phyloP scores from a whole-genome alignment of 192 early-diverging fungal species.

The Backusella tuberculispora region DNA sequence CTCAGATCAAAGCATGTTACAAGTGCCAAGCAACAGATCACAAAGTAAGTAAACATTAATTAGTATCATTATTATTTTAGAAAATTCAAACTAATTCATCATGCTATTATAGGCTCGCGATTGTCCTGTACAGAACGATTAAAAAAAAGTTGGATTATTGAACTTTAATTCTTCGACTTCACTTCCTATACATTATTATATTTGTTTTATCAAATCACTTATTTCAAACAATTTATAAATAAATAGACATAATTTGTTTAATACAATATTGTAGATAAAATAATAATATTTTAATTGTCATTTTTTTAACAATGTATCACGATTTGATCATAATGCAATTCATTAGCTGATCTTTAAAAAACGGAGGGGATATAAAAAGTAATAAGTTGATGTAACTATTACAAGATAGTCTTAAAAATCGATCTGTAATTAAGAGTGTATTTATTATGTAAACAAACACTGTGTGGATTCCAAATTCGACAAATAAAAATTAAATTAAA shows the following conservation, averaged over 20 bases:
- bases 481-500: no score
- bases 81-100: neutral
- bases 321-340: no score
- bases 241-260: neutral
- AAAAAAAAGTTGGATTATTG: neutral
- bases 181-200: neutral
- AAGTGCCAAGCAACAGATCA: constrained; percentile 54
- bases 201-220: neutral
- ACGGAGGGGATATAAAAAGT: no score
- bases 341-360: no score
- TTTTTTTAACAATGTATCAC: no score
- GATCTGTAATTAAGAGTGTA: no score
- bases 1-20: constrained; percentile 47
- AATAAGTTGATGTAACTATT: no score
- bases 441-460: no score
- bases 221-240: neutral
- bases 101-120: neutral
- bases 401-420: no score
- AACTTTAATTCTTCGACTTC: neutral
- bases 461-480: no score
- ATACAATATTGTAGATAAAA: neutral
- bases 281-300: no score
- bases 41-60: constrained; percentile 23
- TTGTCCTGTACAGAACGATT: constrained; percentile 7
- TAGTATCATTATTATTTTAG: neutral